These are phyloP conservation scores for Oenanthe javanica DNA, from an alignment of 140 eudicot species.

Conservation along the genomic window DNA sequence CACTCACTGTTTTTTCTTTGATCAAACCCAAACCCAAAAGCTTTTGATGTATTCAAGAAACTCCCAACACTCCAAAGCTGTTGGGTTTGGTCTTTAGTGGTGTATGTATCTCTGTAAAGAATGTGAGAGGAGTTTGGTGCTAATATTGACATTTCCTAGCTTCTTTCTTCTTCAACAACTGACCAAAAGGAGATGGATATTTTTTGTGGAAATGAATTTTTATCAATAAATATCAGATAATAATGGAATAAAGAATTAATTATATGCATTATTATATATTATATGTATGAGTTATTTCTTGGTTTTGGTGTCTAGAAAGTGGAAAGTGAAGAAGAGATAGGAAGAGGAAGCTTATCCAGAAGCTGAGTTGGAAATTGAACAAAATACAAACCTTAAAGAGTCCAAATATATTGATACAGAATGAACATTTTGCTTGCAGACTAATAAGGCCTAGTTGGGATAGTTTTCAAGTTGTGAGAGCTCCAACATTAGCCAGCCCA, in stretches of 20 bases:
- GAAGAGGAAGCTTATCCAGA: conserved; percentile 13
- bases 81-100: conserved; percentile 27
- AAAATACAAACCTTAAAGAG: not conserved
- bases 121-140: conserved; percentile 66
- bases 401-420: not conserved
- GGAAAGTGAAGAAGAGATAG: conserved; percentile 4
- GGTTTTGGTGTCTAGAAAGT: conserved; percentile 5
- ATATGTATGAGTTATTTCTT: not conserved
- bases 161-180: conserved; percentile 17
- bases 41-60: conserved; percentile 25
- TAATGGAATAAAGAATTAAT: not conserved
- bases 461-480: not conserved
- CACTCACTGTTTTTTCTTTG: conserved; percentile 29
- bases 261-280: not conserved
- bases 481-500: not conserved
- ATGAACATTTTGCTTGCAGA: not conserved
- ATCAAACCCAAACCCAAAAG: conserved; percentile 47
- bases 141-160: conserved; percentile 51
- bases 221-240: not conserved
- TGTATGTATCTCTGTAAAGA: conserved; percentile 45
- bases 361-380: conserved; percentile 12
- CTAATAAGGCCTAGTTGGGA: too few relatives aligned
- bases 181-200: conserved; percentile 11
- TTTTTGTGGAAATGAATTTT: conserved; percentile 4
- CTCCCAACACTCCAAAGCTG: conserved; percentile 38